Conservation (phyloP, 305 asterid genomes). For the Rubia peregrina region DNA sequence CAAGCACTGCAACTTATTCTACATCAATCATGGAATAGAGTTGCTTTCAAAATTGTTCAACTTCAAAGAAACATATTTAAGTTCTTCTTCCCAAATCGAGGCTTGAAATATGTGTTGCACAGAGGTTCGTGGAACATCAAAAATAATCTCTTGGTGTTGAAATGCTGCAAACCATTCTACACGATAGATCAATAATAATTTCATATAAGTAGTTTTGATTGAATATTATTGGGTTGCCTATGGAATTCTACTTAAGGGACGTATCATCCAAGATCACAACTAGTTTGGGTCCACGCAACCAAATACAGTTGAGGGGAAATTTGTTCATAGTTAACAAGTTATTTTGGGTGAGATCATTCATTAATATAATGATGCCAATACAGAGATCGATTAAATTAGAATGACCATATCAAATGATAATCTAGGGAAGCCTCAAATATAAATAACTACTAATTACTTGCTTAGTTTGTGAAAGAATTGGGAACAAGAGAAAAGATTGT, state of each 20-base stretch:
- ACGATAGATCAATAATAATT: no score
- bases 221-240: not conserved
- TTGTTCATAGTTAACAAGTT: not conserved
- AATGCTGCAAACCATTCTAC: not conserved
- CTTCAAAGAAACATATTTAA: no score
- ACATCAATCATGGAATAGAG: no score
- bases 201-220: not conserved
- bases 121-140: not conserved
- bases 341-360: not conserved
- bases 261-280: not conserved
- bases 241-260: not conserved
- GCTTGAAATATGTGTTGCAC: not conserved
- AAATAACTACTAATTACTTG: not conserved
- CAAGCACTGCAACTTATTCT: no score
- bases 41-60: no score
- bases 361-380: not conserved
- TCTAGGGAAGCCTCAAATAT: no score
- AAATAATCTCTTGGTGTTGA: not conserved
- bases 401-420: not conserved
- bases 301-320: not conserved
- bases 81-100: not conserved
- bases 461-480: not conserved
- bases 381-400: no score
- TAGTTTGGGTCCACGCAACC: not conserved
- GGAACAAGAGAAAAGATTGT: not conserved